phyloP scores from a whole-genome alignment of 352 stramenopile species.

The Blastocystis sp. region DNA sequence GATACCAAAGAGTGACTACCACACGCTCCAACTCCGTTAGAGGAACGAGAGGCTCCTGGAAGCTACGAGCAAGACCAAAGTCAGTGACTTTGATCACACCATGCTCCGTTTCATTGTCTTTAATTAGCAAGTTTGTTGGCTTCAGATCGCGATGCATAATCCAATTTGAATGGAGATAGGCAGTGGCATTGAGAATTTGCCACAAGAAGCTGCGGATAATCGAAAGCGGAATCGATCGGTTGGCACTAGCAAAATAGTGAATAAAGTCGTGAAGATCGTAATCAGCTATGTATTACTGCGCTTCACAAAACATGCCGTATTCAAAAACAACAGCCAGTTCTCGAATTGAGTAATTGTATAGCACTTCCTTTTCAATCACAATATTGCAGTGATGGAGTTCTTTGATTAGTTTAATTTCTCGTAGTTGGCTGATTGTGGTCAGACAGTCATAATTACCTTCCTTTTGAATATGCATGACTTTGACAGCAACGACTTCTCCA shows the following conservation, averaged over 20 bases:
- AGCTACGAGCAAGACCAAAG: slow-evolving; percentile 78
- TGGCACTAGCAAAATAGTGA: slow-evolving; percentile 67
- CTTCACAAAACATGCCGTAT: slow-evolving; percentile 66
- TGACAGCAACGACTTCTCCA: slow-evolving; percentile 77
- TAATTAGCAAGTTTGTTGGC: slow-evolving; percentile 84
- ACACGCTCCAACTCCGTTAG: slow-evolving; percentile 69
- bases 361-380: slow-evolving; percentile 76
- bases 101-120: slow-evolving; percentile 66
- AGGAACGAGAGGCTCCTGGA: slow-evolving; percentile 79
- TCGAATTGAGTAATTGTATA: slow-evolving; percentile 77
- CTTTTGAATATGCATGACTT: slow-evolving; percentile 80
- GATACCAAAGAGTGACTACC: slow-evolving; percentile 92
- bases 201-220: slow-evolving; percentile 66
- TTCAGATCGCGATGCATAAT: slow-evolving; percentile 88
- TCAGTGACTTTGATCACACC: slow-evolving; percentile 71
- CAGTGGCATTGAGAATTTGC: slow-evolving; percentile 75
- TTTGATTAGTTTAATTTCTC: slow-evolving; percentile 81
- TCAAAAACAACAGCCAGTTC: slow-evolving; percentile 79
- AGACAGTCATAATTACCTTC: slow-evolving; percentile 81
- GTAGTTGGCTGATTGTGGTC: slow-evolving; percentile 76
- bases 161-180: slow-evolving; percentile 85
- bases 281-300: slow-evolving; percentile 67
- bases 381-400: slow-evolving; percentile 81
- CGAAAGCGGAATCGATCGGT: slow-evolving; percentile 74
- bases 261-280: slow-evolving; percentile 82